These are phyloP conservation scores for Aspergillus transmontanensis DNA, from an alignment of 2,329 filamentous ascomycete species.

Conservation along the genomic window DNA sequence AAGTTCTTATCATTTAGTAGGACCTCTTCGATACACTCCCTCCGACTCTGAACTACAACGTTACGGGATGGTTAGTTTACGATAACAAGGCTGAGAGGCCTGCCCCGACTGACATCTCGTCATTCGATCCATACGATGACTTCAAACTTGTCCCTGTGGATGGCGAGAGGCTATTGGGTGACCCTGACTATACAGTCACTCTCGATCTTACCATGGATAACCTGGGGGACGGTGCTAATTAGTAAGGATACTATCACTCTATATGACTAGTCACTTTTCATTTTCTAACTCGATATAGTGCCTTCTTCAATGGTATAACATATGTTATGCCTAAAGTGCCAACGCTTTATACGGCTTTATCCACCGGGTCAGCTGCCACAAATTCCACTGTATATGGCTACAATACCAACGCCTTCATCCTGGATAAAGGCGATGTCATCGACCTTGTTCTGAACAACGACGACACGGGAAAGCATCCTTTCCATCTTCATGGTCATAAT, in stretches of 20 bases:
- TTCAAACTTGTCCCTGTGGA: constrained; percentile 71
- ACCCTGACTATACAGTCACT: constrained; percentile 63
- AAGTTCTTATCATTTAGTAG: not conserved
- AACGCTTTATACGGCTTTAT: constrained; percentile 31
- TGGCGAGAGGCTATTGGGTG: constrained; percentile 59
- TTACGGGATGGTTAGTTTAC: constrained; percentile 66
- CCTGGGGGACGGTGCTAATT: constrained; percentile 38
- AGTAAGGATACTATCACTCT: not conserved
- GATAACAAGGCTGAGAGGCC: constrained; percentile 51
- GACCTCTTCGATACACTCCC: constrained; percentile 21
- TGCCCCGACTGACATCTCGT: constrained; percentile 24
- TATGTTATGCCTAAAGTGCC: constrained; percentile 34
- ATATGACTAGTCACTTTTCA: no score
- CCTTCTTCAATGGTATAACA: constrained; percentile 32
- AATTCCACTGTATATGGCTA: constrained; percentile 66
- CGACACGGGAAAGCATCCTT: constrained; percentile 49
- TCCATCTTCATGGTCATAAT: constrained; percentile 58
- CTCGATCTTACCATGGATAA: constrained; percentile 71
- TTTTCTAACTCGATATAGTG: not conserved
- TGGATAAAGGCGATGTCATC: constrained; percentile 43
- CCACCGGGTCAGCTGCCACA: constrained; percentile 46
- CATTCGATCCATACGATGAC: constrained; percentile 72
- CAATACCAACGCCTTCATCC: constrained; percentile 58
- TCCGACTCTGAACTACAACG: constrained; percentile 35
- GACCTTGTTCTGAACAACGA: constrained; percentile 49